Percentiles rank a stretch among this genome's conserved stretches.
phyloP scores from a whole-genome alignment of 2,329 filamentous ascomycete genomes.

The Fusarium buharicum region DNA sequence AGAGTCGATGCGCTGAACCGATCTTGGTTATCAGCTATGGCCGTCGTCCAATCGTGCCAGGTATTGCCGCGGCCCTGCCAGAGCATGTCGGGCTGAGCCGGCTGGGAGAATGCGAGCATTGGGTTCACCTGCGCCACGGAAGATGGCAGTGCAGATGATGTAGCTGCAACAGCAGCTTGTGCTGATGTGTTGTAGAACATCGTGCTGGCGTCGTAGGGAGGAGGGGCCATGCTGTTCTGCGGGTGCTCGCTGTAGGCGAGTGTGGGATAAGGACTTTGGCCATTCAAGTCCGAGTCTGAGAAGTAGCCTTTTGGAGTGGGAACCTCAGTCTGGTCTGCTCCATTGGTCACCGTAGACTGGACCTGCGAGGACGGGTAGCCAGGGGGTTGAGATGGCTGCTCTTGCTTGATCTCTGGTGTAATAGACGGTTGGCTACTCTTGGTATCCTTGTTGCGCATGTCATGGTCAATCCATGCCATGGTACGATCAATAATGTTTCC shows the following conservation, averaged over 20 bases:
- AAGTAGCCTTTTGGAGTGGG: constrained; percentile 48
- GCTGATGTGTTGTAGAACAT: constrained; percentile 47
- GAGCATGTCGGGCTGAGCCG: constrained; percentile 50
- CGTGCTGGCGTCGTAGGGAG: constrained; percentile 45
- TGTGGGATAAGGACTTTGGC: constrained; percentile 46
- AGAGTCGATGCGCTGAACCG: constrained; percentile 62
- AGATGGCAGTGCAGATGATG: constrained; percentile 37
- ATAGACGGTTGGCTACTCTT: constrained; percentile 28
- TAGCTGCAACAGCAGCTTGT: constrained; percentile 35
- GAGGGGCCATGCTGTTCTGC: constrained; percentile 33
- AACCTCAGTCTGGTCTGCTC: constrained; percentile 31
- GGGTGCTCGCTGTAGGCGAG: constrained; percentile 48
- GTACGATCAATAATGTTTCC: constrained; percentile 62
- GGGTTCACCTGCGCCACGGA: constrained; percentile 50
- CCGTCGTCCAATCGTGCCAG: constrained; percentile 66
- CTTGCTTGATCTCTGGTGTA: constrained; percentile 52
- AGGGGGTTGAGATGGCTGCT: constrained; percentile 45
- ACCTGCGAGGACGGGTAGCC: constrained; percentile 29
- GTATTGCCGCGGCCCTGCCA: constrained; percentile 55
- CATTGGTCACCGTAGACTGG: constrained; percentile 20
- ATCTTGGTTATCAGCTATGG: constrained; percentile 61
- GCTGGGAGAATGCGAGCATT: constrained; percentile 54
- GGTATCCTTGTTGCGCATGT: constrained; percentile 54
- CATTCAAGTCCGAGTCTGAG: constrained; percentile 40
- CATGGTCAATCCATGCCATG: constrained; percentile 63